Conservation (phyloP, 2,329 filamentous ascomycete genomes). For the Reticulascus tulasneorum region DNA sequence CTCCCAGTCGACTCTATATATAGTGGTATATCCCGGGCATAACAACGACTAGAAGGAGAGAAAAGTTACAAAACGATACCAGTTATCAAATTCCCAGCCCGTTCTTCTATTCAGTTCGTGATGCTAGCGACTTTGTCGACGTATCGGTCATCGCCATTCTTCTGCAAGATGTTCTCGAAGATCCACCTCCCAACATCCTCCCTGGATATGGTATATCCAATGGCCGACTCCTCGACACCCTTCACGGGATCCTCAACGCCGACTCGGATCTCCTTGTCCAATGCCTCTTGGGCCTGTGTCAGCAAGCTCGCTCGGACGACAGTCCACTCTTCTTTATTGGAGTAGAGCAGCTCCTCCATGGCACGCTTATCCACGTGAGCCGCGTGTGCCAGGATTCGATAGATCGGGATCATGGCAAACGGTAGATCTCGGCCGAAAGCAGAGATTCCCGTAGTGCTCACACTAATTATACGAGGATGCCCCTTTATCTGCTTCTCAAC, state of each 20-base stretch:
- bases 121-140: conserved; percentile 25
- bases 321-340: conserved; percentile 23
- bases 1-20: no score
- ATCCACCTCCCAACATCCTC: conserved; percentile 39
- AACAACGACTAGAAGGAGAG: no score
- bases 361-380: conserved; percentile 40
- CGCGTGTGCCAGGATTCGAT: conserved; percentile 29
- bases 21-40: no score
- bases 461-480: conserved; percentile 30
- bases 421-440: conserved; percentile 35
- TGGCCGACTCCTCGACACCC: conserved; percentile 28
- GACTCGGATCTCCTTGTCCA: conserved; percentile 20
- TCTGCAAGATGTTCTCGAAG: conserved; percentile 29
- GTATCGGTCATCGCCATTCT: conserved; percentile 15
- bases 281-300: conserved; percentile 19
- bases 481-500: conserved; percentile 13
- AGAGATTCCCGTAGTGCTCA: conserved; percentile 41
- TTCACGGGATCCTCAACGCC: conserved; percentile 27
- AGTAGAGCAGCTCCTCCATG: conserved; percentile 36
- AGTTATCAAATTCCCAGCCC: no score
- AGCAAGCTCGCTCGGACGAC: conserved; percentile 27
- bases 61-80: no score
- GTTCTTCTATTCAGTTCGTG: conserved; percentile 22
- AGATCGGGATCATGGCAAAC: conserved; percentile 33
- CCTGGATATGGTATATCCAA: conserved; percentile 37